Evolutionary conservation across 2,329 filamentous ascomycete genomes (phyloP).

Genomic region (Sporothrix mexicana): DNA sequence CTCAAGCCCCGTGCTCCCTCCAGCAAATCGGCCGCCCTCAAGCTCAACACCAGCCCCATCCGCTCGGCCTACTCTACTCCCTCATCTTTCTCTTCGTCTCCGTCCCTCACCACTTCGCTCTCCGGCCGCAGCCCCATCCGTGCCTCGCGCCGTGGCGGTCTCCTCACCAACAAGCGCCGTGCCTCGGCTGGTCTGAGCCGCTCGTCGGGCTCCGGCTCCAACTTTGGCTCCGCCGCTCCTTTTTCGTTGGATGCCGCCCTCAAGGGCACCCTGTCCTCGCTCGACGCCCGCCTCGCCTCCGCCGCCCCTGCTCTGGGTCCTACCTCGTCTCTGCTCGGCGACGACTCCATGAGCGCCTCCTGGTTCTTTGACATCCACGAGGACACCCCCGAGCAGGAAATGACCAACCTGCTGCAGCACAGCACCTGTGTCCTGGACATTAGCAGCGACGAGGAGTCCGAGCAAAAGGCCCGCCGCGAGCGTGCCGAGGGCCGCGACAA

Average conservation of each 20-base stretch:
- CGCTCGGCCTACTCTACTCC: background rate
- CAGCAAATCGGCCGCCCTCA: conserved; percentile 47
- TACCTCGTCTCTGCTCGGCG: conserved; percentile 45
- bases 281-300: conserved; percentile 49
- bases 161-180: conserved; percentile 60
- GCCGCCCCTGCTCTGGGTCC: conserved; percentile 41
- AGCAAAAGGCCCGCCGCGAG: conserved; percentile 58
- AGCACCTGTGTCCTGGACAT: conserved; percentile 86
- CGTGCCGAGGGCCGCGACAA: conserved; percentile 73
- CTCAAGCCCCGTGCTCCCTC: conserved; percentile 61
- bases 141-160: conserved; percentile 61
- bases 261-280: conserved; percentile 72
- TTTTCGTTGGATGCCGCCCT: conserved; percentile 88
- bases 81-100: conserved; percentile 62
- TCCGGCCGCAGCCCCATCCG: conserved; percentile 66
- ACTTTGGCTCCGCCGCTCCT: conserved; percentile 60
- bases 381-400: conserved; percentile 86
- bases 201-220: conserved; percentile 70
- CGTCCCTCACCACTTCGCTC: conserved; percentile 52
- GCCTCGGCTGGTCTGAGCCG: conserved; percentile 66
- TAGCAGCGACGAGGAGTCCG: conserved; percentile 80
- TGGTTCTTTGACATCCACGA: conserved; percentile 97
- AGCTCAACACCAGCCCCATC: conserved; percentile 41
- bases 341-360: conserved; percentile 60
- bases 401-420: conserved; percentile 92